Evolutionary conservation across 129 eudicot genomes (phyloP).

Genomic region (Scalesia atractyloides): DNA sequence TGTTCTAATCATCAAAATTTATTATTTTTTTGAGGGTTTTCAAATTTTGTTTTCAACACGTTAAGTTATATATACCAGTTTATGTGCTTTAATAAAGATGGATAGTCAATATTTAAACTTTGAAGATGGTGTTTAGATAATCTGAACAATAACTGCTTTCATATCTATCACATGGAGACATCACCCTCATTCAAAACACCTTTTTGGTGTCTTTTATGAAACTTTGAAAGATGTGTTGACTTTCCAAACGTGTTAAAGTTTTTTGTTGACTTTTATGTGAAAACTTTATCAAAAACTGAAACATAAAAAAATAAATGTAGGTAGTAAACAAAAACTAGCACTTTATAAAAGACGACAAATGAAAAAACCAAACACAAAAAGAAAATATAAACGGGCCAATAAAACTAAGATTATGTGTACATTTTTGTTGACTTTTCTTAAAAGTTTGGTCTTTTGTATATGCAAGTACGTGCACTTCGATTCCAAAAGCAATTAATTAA

Average conservation of each 20-base stretch:
- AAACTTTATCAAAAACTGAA: not conserved
- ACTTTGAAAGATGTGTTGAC: slow-evolving; percentile 32
- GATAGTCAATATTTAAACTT: not conserved
- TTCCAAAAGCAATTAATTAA: not conserved
- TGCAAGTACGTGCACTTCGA: no score
- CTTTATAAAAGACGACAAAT: not conserved
- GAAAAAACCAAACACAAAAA: not conserved
- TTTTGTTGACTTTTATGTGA: slow-evolving; percentile 27
- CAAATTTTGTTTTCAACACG: not conserved
- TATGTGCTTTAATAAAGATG: not conserved
- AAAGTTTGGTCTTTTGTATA: no score
- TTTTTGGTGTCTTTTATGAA: slow-evolving; percentile 31
- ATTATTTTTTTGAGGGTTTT: not conserved
- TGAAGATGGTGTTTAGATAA: not conserved
- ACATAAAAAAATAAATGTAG: not conserved
- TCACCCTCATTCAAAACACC: slow-evolving; percentile 16
- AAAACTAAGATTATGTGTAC: not conserved
- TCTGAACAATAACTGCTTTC: slow-evolving; percentile 17
- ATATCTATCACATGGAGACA: slow-evolving; percentile 26
- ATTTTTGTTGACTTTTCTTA: no score
- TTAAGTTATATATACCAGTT: not conserved
- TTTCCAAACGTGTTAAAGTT: slow-evolving; percentile 17
- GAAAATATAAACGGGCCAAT: not conserved
- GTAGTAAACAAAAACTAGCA: not conserved
- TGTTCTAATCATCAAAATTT: not conserved